A percentile compares a stretch with the other conserved stretches of the same genome.
phyloP scores from a whole-genome alignment of 768 basidiomycete species.

The Coprinopsis cinerea region DNA sequence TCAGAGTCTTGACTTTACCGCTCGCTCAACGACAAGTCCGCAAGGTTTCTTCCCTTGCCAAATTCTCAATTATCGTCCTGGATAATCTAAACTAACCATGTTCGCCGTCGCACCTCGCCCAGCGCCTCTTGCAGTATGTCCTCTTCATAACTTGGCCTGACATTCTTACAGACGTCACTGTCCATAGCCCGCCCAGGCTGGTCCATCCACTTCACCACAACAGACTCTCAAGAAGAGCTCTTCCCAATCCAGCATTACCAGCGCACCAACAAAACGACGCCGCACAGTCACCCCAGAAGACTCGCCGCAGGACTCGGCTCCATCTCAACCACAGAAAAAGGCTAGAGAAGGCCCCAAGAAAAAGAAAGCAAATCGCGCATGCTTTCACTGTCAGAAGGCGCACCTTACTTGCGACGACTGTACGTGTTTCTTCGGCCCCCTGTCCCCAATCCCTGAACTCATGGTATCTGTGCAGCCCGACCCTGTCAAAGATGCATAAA shows the following conservation, averaged over 20 bases:
- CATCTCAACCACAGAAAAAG: conserved; percentile 39
- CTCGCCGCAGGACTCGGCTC: conserved; percentile 40
- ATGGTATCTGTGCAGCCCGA: conserved; percentile 52
- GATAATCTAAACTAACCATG: conserved; percentile 23
- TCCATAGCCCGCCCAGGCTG: conserved; percentile 35
- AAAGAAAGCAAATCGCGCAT: conserved; percentile 93
- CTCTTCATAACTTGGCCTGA: conserved; percentile 24
- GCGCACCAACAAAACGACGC: conserved; percentile 45
- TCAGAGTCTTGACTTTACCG: too few relatives aligned
- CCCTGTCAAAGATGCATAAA: conserved; percentile 96
- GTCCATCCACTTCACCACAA: conserved; percentile 30
- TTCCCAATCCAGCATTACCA: conserved; percentile 17
- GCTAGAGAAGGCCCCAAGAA: conserved; percentile 79
- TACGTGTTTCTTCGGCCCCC: conserved; percentile 36
- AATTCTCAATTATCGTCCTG: conserved; percentile 14
- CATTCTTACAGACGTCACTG: conserved; percentile 36
- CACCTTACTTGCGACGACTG: conserved; percentile 99
- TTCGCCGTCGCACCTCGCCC: conserved; percentile 33
- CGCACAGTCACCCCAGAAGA: conserved; percentile 58
- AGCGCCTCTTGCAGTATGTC: conserved; percentile 22
- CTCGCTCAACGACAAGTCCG: too few relatives aligned
- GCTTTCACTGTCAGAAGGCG: conserved; percentile 94
- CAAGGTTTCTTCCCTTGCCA: too few relatives aligned
- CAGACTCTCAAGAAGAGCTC: conserved; percentile 33
- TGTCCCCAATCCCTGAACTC: conserved; percentile 7